phyloP scores from a whole-genome alignment of 2,329 filamentous ascomycete genomes.

The Venturia oleaginea region DNA sequence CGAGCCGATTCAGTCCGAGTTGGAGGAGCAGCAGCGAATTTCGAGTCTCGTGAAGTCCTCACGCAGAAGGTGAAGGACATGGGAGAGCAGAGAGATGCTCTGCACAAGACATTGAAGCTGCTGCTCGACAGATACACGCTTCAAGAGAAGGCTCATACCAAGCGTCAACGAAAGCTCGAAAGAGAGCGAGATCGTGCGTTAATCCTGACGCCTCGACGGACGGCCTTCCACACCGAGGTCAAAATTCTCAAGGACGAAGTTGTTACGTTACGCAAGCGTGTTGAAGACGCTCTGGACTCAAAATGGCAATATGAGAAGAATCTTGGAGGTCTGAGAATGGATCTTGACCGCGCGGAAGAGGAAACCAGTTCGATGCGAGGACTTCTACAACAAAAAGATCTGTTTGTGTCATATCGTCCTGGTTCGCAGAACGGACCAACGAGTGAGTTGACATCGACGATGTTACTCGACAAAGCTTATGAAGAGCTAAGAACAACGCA shows the following conservation, averaged over 20 bases:
- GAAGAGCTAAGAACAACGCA: slow-evolving; percentile 66
- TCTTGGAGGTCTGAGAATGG: slow-evolving; percentile 82
- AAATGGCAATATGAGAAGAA: slow-evolving; percentile 96
- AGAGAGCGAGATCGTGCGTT: slow-evolving; percentile 67
- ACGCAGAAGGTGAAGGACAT: slow-evolving; percentile 52
- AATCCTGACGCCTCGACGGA: slow-evolving; percentile 58
- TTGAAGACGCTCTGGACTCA: slow-evolving; percentile 87
- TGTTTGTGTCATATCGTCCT: slow-evolving; percentile 56
- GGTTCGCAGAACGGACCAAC: slow-evolving; percentile 18
- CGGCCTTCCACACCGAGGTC: slow-evolving; percentile 79
- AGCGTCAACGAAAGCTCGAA: slow-evolving; percentile 69
- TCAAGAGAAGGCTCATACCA: slow-evolving; percentile 74
- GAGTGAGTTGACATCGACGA: slow-evolving; percentile 36
- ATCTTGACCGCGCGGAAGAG: slow-evolving; percentile 87
- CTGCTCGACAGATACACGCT: slow-evolving; percentile 77
- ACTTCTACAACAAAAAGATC: slow-evolving; percentile 75
- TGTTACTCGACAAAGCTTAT: slow-evolving; percentile 67
- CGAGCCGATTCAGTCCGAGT: slow-evolving; percentile 30
- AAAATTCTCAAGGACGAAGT: slow-evolving; percentile 73
- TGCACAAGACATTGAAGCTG: slow-evolving; percentile 78
- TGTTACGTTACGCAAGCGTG: slow-evolving; percentile 70
- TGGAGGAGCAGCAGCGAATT: slow-evolving; percentile 23
- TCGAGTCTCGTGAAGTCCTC: slow-evolving; percentile 11
- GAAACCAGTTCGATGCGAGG: slow-evolving; percentile 77
- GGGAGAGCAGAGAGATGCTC: slow-evolving; percentile 83